phyloP scores from a whole-genome alignment of 345 rosid species.

The Bretschneidera sinensis region DNA sequence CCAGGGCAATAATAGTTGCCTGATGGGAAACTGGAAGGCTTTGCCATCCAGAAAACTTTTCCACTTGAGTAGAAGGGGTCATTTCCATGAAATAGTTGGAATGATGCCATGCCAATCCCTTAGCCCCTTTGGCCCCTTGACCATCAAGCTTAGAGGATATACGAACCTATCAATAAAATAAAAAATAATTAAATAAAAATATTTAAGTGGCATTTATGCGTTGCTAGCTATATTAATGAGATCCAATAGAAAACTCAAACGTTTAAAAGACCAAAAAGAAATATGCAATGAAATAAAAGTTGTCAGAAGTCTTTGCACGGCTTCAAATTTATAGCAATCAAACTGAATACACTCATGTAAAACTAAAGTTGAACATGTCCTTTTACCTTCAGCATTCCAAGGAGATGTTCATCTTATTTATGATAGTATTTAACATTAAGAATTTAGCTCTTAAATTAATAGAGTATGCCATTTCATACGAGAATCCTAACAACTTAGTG shows the following conservation, averaged over 20 bases:
- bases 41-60: constrained; percentile 76
- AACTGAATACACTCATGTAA: too few species aligned
- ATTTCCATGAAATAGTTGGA: constrained; percentile 63
- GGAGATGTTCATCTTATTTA: too few species aligned
- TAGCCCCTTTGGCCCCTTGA: constrained; percentile 51
- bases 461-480: too few species aligned
- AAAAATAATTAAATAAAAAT: neutral
- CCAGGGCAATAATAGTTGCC: constrained; percentile 39
- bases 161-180: constrained; percentile 52
- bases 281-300: neutral
- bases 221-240: constrained; percentile 1
- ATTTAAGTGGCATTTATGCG: constrained; percentile 9
- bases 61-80: constrained; percentile 48
- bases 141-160: constrained; percentile 69
- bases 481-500: too few species aligned
- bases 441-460: too few species aligned
- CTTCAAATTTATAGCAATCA: too few species aligned
- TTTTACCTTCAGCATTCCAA: too few species aligned
- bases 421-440: too few species aligned
- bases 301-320: neutral
- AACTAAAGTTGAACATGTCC: too few species aligned
- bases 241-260: constrained; percentile 2
- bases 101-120: constrained; percentile 81
- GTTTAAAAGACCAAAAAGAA: neutral
- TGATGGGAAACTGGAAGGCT: constrained; percentile 64